These are phyloP conservation scores for Mycosarcoma mackinlayi DNA, from an alignment of 1,284 basidiomycete species.

Conservation along the genomic window DNA sequence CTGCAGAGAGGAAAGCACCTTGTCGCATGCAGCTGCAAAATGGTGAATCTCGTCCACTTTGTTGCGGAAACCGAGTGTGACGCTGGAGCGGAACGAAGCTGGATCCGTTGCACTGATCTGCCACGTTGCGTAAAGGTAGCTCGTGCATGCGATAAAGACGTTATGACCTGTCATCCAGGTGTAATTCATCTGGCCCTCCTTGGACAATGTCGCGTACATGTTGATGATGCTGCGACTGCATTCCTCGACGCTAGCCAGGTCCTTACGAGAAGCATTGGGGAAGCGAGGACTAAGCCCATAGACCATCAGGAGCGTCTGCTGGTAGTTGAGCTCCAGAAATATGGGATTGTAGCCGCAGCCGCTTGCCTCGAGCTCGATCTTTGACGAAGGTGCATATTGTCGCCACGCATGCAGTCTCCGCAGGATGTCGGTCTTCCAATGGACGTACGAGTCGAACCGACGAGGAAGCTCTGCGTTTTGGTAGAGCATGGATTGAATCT, in stretches of 20 bases:
- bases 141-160: slow-evolving; percentile 46
- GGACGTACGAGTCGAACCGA: slow-evolving; percentile 37
- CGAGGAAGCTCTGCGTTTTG: slow-evolving; percentile 50
- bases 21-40: slow-evolving; percentile 47
- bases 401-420: slow-evolving; percentile 44
- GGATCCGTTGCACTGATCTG: slow-evolving; percentile 48
- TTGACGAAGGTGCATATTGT: slow-evolving; percentile 44
- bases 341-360: slow-evolving; percentile 53
- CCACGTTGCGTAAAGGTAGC: slow-evolving; percentile 48
- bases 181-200: slow-evolving; percentile 52
- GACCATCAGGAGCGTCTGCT: slow-evolving; percentile 52
- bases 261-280: slow-evolving; percentile 40
- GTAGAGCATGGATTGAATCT: slow-evolving; percentile 48
- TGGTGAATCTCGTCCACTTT: slow-evolving; percentile 52
- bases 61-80: slow-evolving; percentile 39
- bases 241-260: slow-evolving; percentile 46
- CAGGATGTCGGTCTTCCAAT: slow-evolving; percentile 51
- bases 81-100: slow-evolving; percentile 30
- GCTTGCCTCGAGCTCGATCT: slow-evolving; percentile 34
- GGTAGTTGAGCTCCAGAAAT: slow-evolving; percentile 54
- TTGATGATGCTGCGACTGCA: slow-evolving; percentile 54
- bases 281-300: slow-evolving; percentile 50
- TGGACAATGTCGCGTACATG: slow-evolving; percentile 51
- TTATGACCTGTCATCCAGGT: slow-evolving; percentile 54
- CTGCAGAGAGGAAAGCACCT: slow-evolving; percentile 43